Conservation (phyloP, 805 yeast genomes). For the Yarrowia yakushimensis region DNA sequence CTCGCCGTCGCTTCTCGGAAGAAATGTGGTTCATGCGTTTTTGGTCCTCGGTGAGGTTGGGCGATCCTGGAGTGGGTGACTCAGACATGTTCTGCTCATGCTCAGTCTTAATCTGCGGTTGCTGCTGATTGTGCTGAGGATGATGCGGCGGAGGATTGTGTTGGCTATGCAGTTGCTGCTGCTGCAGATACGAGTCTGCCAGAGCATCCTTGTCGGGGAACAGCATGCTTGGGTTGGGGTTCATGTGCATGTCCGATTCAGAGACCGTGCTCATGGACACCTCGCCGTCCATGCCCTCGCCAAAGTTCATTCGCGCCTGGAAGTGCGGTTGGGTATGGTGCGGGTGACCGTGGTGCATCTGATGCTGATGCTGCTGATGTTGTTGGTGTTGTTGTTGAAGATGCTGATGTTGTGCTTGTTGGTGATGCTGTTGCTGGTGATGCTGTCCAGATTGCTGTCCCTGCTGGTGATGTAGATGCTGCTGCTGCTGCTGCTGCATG, state of each 20-base stretch:
- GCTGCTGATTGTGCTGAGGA: constrained; percentile 25
- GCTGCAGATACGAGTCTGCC: constrained; percentile 19
- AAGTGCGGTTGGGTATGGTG: not conserved
- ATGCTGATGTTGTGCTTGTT: not conserved
- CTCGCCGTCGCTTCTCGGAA: constrained; percentile 43
- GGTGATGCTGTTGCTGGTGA: not conserved
- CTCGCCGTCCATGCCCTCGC: constrained; percentile 16
- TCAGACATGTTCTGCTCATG: not conserved
- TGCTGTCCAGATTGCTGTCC: constrained; percentile 5
- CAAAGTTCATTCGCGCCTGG: constrained; percentile 18
- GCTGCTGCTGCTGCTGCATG: constrained; percentile 1
- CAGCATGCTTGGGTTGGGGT: constrained; percentile 15
- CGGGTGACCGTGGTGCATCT: not conserved
- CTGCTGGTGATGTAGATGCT: constrained; percentile 1
- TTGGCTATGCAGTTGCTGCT: constrained; percentile 5
- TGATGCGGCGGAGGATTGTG: constrained; percentile 21
- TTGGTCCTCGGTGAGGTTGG: constrained; percentile 37
- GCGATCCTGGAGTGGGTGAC: constrained; percentile 13
- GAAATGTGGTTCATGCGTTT: constrained; percentile 41
- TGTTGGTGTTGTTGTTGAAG: constrained; percentile 6
- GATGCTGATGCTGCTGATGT: constrained; percentile 2
- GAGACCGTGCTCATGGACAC: constrained; percentile 2
- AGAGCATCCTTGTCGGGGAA: constrained; percentile 19
- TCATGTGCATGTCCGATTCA: not conserved
- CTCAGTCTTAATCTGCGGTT: constrained; percentile 42